phyloP scores from a whole-genome alignment of 148 eudicot genomes.

The Limonium bicolor region DNA sequence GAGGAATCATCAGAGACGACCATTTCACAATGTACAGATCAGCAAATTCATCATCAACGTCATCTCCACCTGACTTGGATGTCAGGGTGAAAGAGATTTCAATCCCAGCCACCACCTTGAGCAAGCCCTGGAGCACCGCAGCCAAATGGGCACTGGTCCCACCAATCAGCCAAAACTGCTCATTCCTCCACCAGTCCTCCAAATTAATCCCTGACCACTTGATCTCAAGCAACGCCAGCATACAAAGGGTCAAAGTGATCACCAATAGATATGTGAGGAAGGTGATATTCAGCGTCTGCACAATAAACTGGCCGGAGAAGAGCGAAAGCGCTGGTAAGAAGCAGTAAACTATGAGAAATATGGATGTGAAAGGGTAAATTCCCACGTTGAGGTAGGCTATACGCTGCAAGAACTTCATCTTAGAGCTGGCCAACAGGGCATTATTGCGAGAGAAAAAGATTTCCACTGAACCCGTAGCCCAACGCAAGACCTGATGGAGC shows the following conservation, averaged over 20 bases:
- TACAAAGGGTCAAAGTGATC: slow-evolving; percentile 58
- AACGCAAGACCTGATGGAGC: slow-evolving; percentile 91
- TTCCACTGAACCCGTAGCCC: slow-evolving; percentile 98
- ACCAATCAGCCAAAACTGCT: slow-evolving; percentile 93
- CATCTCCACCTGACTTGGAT: slow-evolving; percentile 59
- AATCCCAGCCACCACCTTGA: slow-evolving; percentile 79
- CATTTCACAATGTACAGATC: slow-evolving; percentile 74
- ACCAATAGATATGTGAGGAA: slow-evolving; percentile 63
- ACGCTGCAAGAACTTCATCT: slow-evolving; percentile 64
- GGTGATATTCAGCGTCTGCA: slow-evolving; percentile 50
- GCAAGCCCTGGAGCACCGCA: slow-evolving; percentile 79
- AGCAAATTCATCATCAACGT: slow-evolving; percentile 62
- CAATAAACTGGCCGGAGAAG: slow-evolving; percentile 88
- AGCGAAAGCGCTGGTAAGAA: slow-evolving; percentile 90
- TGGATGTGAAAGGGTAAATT: slow-evolving; percentile 86
- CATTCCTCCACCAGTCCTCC: slow-evolving; percentile 98
- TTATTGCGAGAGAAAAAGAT: slow-evolving; percentile 91
- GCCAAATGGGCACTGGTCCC: slow-evolving; percentile 95
- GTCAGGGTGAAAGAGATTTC: slow-evolving; percentile 85
- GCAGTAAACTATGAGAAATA: slow-evolving; percentile 83
- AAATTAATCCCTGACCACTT: slow-evolving; percentile 81
- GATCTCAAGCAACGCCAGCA: slow-evolving; percentile 71
- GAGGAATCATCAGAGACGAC: slow-evolving; percentile 89
- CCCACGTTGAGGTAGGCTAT: slow-evolving; percentile 86
- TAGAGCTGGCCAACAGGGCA: slow-evolving; percentile 58